phyloP scores from a whole-genome alignment of 352 stramenopile genomes.

The Aphanomyces cochlioides region DNA sequence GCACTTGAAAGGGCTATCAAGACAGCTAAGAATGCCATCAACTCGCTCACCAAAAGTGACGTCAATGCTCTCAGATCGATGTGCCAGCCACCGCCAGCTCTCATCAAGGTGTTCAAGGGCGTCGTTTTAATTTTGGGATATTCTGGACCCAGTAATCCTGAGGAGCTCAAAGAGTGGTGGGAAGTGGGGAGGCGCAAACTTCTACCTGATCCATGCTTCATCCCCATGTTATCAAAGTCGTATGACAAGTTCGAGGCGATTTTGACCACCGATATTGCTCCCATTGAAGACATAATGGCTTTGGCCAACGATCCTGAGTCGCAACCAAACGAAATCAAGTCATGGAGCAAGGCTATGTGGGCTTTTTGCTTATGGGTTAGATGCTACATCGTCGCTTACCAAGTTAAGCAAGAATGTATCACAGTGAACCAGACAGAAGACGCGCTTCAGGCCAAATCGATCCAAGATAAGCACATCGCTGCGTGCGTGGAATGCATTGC shows the following conservation, averaged over 20 bases:
- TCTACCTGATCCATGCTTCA: constrained; percentile 8
- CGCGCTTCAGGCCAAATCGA: not conserved
- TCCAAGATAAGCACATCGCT: not conserved
- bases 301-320: not conserved
- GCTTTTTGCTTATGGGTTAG: constrained; percentile 9
- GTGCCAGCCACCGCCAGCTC: not conserved
- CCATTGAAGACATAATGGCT: not conserved
- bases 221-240: not conserved
- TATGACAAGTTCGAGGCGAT: not conserved
- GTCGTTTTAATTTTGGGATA: constrained; percentile 15
- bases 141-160: not conserved
- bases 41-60: constrained; percentile 7
- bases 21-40: constrained; percentile 2
- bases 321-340: not conserved
- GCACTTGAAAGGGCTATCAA: constrained; percentile 2
- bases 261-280: not conserved
- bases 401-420: not conserved
- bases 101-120: constrained; percentile 7
- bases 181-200: constrained; percentile 21
- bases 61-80: constrained; percentile 17
- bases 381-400: constrained; percentile 10
- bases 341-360: constrained; percentile 3
- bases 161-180: not conserved
- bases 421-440: not conserved
- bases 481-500: not conserved